Evolutionary conservation across 805 yeast genomes (phyloP).

Genomic region (Scheffersomyces amazonensis): DNA sequence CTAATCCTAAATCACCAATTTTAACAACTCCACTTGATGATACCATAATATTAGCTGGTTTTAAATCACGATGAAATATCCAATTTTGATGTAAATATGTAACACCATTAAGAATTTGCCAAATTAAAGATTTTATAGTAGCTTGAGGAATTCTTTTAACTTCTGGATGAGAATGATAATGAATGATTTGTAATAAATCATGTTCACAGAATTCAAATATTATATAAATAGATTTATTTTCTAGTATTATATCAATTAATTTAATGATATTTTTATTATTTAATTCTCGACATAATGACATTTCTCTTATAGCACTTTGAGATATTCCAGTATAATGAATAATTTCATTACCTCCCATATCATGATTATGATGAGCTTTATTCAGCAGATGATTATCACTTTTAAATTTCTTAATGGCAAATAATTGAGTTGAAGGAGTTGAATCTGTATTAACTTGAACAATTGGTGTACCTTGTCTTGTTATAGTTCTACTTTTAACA

Average conservation of each 20-base stretch:
- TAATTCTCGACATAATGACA: slow-evolving; percentile 90
- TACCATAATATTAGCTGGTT: slow-evolving; percentile 98
- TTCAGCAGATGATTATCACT: slow-evolving; percentile 56
- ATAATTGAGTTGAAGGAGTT: slow-evolving; percentile 33
- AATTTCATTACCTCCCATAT: slow-evolving; percentile 68
- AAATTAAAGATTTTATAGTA: slow-evolving; percentile 78
- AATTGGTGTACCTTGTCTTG: not conserved
- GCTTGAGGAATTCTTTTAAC: slow-evolving; percentile 71
- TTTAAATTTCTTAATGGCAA: slow-evolving; percentile 94
- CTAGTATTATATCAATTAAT: slow-evolving; percentile 79
- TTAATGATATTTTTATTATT: slow-evolving; percentile 75
- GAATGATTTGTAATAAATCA: slow-evolving; percentile 90
- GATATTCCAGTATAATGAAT: slow-evolving; percentile 91
- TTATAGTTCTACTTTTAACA: slow-evolving; percentile 1
- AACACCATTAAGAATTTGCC: slow-evolving; percentile 93
- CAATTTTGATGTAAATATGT: slow-evolving; percentile 92
- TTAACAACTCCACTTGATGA: slow-evolving; percentile 86
- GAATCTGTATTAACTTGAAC: slow-evolving; percentile 3
- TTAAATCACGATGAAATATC: slow-evolving; percentile 92
- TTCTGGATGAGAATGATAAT: slow-evolving; percentile 90
- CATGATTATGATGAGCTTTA: slow-evolving; percentile 31
- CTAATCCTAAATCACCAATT: slow-evolving; percentile 92
- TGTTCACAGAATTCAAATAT: slow-evolving; percentile 96
- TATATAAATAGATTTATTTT: slow-evolving; percentile 88
- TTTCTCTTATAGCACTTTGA: slow-evolving; percentile 93